Conservation (phyloP, 2,329 filamentous ascomycete genomes). For the Bisporella sp. region DNA sequence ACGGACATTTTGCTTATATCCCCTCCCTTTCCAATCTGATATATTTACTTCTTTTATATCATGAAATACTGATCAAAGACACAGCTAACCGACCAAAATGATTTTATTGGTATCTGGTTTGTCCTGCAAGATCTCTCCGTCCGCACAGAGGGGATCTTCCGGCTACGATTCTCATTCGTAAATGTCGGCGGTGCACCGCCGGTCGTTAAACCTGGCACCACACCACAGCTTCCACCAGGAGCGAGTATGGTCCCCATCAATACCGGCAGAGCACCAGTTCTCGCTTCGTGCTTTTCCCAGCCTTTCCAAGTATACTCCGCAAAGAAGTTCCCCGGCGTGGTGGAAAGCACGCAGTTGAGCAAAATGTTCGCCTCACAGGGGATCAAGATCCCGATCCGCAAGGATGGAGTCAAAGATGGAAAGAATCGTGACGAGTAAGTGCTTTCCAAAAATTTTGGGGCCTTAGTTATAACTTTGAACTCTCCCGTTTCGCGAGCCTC, state of each 20-base stretch:
- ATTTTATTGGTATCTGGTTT: constrained; percentile 91
- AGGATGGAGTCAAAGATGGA: constrained; percentile 52
- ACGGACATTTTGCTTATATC: too few relatives aligned
- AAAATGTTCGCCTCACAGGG: constrained; percentile 90
- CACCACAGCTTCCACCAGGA: constrained; percentile 24
- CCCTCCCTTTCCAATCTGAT: too few relatives aligned
- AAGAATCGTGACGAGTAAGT: constrained; percentile 21
- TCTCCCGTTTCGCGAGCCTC: too few relatives aligned
- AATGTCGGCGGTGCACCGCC: constrained; percentile 57
- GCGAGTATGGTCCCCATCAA: constrained; percentile 48
- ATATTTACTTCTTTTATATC: too few relatives aligned
- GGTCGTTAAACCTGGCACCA: neutral
- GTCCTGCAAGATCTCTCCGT: constrained; percentile 93
- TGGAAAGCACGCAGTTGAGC: constrained; percentile 85
- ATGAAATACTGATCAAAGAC: too few relatives aligned
- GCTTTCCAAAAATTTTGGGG: too few relatives aligned
- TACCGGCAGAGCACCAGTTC: constrained; percentile 68
- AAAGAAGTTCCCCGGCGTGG: constrained; percentile 97
- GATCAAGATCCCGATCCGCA: constrained; percentile 93
- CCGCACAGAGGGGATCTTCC: constrained; percentile 82
- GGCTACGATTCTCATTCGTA: constrained; percentile 70
- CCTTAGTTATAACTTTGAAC: too few relatives aligned
- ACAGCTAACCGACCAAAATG: constrained; percentile 63
- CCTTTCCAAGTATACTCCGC: constrained; percentile 91
- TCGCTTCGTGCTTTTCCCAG: constrained; percentile 81